Evolutionary conservation across 2,329 filamentous ascomycete genomes (phyloP), one percentile per base, ranked within the genome.

Genomic region (Ceratocystiopsis sp.): DNA sequence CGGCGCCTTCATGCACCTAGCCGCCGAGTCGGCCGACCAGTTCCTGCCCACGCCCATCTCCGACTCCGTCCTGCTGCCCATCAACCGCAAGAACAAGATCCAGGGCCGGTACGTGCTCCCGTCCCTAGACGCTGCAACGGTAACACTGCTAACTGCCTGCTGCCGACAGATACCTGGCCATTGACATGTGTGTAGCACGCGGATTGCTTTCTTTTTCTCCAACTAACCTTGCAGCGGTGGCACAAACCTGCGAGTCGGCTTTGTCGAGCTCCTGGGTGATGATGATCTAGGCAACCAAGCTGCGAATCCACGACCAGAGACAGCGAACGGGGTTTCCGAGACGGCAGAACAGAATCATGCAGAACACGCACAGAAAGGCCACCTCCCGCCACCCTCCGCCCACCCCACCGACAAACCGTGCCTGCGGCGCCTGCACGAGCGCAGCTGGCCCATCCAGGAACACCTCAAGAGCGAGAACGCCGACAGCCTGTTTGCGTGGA

Each of bases 401-500:
- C 19, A 7, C 19, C 4, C 4, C 19, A 4, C 19, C 19, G 19
- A 21, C 19, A 21, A 7, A 37, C 53, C 39, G 46, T 53, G n/a
- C 36, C 54, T 80, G 32, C 65, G 65, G 34, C 66, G 77, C 39
- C 69, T 72, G 6, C 60, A 84, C 44, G 82, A 86, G 56, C 78
- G 69, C 49, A 73, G 73, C 43, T 86, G 81, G 80, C 73, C 80
- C 9, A 87, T 87, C 51, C 71, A 71, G 40, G 75, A 85, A 37
- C 73, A 79, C 43, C 60, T 86, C 48, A 85, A 85, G 55, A 74
- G 72, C 57, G 75, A 85, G 51, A 78, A 86, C 49, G 75, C 80
- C 1, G 76, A 84, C 45, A 75, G 78, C 45, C 63, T 89, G 2
- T 91, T 91, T 57, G 61, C 69, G n/a, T 91, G 83, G 83, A 84